phyloP scores from a whole-genome alignment of 2,329 filamentous ascomycete genomes.

The Diaporthe ilicicola region DNA sequence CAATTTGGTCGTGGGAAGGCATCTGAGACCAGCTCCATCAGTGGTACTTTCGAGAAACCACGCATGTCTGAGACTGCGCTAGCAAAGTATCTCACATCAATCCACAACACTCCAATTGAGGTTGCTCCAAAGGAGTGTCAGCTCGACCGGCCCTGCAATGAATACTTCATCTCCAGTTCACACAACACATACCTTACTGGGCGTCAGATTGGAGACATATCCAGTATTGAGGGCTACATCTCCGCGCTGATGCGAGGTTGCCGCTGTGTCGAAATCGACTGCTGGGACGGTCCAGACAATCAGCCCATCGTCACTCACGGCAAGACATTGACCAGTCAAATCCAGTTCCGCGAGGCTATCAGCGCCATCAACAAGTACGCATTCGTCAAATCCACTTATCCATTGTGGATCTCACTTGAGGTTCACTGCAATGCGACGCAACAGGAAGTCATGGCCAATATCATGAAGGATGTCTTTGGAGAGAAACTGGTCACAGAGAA shows the following conservation, averaged over 20 bases:
- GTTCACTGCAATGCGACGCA: constrained; percentile 89
- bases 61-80: constrained; percentile 83
- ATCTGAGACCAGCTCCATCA: constrained; percentile 36
- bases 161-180: constrained; percentile 98
- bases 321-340: constrained; percentile 85
- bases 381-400: constrained; percentile 86
- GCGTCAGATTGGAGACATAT: constrained; percentile 86
- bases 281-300: constrained; percentile 92
- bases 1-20: constrained; percentile 66
- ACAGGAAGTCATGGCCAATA: constrained; percentile 87
- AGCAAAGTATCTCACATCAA: constrained; percentile 78
- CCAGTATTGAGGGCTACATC: constrained; percentile 96
- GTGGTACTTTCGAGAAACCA: constrained; percentile 55
- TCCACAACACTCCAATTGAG: constrained; percentile 73
- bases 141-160: constrained; percentile 87
- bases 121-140: constrained; percentile 67
- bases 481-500: constrained; percentile 81
- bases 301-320: constrained; percentile 92
- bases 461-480: constrained; percentile 86
- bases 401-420: constrained; percentile 93
- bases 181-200: constrained; percentile 98
- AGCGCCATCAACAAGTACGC: constrained; percentile 94
- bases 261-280: constrained; percentile 96
- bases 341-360: constrained; percentile 91
- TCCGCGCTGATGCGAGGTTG: constrained; percentile 87